Conservation (phyloP, 768 basidiomycete genomes). For the Mrakia blollopis region DNA sequence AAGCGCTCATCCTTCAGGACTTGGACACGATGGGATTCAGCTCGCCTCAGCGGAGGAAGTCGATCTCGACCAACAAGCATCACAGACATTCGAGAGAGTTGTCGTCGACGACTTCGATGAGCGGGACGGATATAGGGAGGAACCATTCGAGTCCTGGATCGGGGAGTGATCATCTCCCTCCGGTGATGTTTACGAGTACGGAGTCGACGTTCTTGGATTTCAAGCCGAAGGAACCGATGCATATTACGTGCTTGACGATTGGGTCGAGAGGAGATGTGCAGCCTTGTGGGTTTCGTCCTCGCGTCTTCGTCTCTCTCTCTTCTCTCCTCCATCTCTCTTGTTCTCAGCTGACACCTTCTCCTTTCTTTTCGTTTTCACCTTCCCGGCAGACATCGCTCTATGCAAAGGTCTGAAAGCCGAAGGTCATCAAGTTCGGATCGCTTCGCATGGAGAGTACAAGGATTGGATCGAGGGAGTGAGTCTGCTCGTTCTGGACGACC, state of each 20-base stretch:
- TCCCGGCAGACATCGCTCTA: constrained; percentile 78
- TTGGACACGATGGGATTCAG: constrained; percentile 51
- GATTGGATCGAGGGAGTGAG: constrained; percentile 92
- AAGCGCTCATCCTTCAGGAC: constrained; percentile 78
- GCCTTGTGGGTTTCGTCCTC: constrained; percentile 52
- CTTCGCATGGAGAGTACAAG: constrained; percentile 90
- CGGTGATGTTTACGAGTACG: constrained; percentile 95
- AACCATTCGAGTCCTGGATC: constrained; percentile 44
- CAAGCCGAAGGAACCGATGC: constrained; percentile 76
- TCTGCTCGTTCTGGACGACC: constrained; percentile 26
- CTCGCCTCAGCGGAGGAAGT: constrained; percentile 3
- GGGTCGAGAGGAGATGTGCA: constrained; percentile 96
- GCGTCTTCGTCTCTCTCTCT: neutral
- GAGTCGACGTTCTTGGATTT: constrained; percentile 95
- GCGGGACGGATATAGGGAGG: too few species aligned
- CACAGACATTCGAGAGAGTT: constrained; percentile 40
- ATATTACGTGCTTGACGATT: constrained; percentile 92
- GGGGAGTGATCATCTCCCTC: constrained; percentile 67
- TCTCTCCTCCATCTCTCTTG: too few species aligned
- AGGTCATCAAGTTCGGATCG: constrained; percentile 83
- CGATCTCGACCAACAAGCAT: constrained; percentile 39
- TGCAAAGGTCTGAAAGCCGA: constrained; percentile 68
- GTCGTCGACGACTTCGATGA: neutral
- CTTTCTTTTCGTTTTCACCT: neutral
- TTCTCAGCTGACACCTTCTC: neutral